These are phyloP conservation scores for Ustilago cynodontis DNA, from an alignment of 1,284 basidiomycete genomes.

Conservation along the genomic window DNA sequence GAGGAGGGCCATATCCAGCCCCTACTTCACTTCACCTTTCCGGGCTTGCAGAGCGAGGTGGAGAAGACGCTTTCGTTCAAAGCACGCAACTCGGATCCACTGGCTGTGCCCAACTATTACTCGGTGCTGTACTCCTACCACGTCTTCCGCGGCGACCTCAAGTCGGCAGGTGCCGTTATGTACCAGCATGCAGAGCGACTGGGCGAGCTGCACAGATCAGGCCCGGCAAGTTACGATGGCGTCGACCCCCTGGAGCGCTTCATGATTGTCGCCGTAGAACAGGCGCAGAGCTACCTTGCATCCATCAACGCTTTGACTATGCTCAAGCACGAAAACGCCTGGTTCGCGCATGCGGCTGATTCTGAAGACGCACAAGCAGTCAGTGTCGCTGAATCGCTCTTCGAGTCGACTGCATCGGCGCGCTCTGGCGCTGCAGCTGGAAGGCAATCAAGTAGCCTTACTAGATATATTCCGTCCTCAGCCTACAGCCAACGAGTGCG, in stretches of 20 bases:
- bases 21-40: conserved; percentile 86
- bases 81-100: conserved; percentile 91
- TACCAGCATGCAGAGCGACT: conserved; percentile 90
- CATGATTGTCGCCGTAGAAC: conserved; percentile 76
- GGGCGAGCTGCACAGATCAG: conserved; percentile 71
- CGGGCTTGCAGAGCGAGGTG: conserved; percentile 86
- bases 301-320: conserved; percentile 90
- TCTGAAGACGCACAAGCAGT: conserved; percentile 24
- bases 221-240: conserved; percentile 9
- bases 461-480: conserved; percentile 82
- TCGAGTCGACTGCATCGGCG: conserved; percentile 18
- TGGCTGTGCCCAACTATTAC: conserved; percentile 86
- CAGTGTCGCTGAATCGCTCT: conserved; percentile 32
- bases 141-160: conserved; percentile 66
- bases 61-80: conserved; percentile 92
- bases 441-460: conserved; percentile 74
- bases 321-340: conserved; percentile 83
- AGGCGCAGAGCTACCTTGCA: conserved; percentile 83
- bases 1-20: conserved; percentile 84
- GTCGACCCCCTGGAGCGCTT: conserved; percentile 47
- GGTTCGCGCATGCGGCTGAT: conserved; percentile 75
- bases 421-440: conserved; percentile 16
- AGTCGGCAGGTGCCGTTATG: conserved; percentile 77
- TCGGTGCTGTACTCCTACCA: conserved; percentile 90
- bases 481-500: conserved; percentile 73